These are phyloP conservation scores for Stagonosporopsis chrysanthemi DNA, from an alignment of 2,329 filamentous ascomycete species.

Conservation along the genomic window DNA sequence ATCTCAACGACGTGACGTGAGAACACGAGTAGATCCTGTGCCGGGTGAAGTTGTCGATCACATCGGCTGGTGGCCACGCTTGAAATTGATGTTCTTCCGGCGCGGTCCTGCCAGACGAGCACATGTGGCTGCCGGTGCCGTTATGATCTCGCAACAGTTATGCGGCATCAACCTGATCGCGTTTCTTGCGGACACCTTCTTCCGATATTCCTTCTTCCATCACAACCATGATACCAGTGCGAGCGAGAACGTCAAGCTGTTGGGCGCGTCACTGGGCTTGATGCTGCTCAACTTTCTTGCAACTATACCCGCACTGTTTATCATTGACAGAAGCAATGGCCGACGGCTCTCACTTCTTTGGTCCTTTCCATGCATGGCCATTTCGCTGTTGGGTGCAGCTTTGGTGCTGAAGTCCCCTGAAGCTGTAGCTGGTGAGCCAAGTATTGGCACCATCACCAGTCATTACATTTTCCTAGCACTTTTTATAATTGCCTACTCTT, in stretches of 20 bases:
- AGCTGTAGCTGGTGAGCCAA: background rate
- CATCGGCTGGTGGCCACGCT: background rate
- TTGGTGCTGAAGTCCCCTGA: background rate
- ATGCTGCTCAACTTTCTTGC: background rate
- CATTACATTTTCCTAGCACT: conserved; percentile 7
- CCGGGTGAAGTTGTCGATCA: background rate
- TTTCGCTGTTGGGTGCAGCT: background rate
- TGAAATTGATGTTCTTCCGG: background rate
- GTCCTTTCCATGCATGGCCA: conserved; percentile 7
- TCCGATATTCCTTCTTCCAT: conserved; percentile 7
- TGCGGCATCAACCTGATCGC: conserved; percentile 12
- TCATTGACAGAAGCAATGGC: background rate
- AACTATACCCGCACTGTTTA: background rate
- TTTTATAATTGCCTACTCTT: conserved; percentile 20
- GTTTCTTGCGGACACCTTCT: conserved; percentile 8
- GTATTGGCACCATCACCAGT: background rate
- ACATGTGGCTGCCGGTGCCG: background rate
- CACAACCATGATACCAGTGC: background rate
- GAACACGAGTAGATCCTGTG: no score
- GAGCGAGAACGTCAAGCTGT: background rate
- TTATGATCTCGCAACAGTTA: conserved; percentile 11
- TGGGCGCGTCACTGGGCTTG: background rate
- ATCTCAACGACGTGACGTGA: background rate
- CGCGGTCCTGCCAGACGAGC: background rate
- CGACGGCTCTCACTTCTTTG: background rate